A percentile compares a stretch with the other conserved stretches of the same genome.
Evolutionary conservation across 805 yeast species (phyloP).

Genomic region (Barnettozyma populi): DNA sequence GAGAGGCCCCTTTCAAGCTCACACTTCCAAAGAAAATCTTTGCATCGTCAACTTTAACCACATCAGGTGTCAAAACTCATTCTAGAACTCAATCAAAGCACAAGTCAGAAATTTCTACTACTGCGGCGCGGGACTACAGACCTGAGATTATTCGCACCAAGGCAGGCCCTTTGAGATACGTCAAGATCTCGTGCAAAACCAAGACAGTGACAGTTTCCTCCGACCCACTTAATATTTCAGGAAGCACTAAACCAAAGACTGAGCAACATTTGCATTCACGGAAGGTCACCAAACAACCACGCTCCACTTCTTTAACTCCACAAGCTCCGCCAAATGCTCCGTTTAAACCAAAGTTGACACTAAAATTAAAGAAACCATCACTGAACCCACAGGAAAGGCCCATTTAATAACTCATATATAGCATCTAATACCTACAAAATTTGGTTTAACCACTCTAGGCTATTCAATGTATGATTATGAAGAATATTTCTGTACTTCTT

Average conservation of each 20-base stretch:
- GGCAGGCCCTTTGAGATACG: constrained; percentile 34
- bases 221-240: constrained; percentile 30
- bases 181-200: constrained; percentile 33
- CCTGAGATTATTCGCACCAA: constrained; percentile 18
- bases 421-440: background rate
- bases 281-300: background rate
- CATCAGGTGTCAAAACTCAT: constrained; percentile 4
- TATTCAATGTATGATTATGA: constrained; percentile 3
- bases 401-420: background rate
- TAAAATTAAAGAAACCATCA: background rate
- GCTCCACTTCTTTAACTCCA: background rate
- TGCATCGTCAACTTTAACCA: background rate
- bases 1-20: constrained; percentile 37
- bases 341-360: background rate
- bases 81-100: constrained; percentile 5
- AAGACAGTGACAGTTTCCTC: constrained; percentile 37
- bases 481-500: background rate
- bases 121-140: constrained; percentile 8
- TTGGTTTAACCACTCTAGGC: background rate
- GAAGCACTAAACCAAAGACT: constrained; percentile 11
- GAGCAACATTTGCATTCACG: background rate
- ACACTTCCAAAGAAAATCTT: constrained; percentile 14
- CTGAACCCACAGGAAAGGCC: background rate
- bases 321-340: background rate
- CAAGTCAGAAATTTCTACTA: background rate